Evolutionary conservation across 2,329 filamentous ascomycete genomes (phyloP).

Genomic region (Metarhizium guizhouense): DNA sequence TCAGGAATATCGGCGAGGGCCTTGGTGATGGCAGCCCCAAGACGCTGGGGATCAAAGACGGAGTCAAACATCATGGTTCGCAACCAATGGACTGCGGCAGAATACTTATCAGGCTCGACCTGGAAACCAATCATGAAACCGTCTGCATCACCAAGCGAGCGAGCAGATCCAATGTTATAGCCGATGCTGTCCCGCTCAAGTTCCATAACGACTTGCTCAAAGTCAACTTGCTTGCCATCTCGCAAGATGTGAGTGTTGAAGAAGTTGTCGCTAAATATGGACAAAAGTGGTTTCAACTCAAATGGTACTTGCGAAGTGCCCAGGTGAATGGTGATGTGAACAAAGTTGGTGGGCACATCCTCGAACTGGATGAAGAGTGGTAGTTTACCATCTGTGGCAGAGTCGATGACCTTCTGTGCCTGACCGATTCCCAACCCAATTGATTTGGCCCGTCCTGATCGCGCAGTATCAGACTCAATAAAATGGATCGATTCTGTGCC

Average conservation of each 20-base stretch:
- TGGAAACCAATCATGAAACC: slow-evolving; percentile 75
- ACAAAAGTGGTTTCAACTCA: slow-evolving; percentile 75
- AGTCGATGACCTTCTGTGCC: slow-evolving; percentile 69
- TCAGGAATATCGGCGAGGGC: slow-evolving; percentile 88
- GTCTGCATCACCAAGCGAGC: slow-evolving; percentile 67
- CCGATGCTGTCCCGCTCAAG: slow-evolving; percentile 86
- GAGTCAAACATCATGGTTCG: slow-evolving; percentile 80
- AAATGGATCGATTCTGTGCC: slow-evolving; percentile 89
- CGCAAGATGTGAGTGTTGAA: slow-evolving; percentile 83
- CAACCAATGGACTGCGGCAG: slow-evolving; percentile 73
- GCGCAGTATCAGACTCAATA: slow-evolving; percentile 77
- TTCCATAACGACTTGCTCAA: slow-evolving; percentile 86
- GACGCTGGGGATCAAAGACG: slow-evolving; percentile 66
- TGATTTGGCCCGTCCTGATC: slow-evolving; percentile 67
- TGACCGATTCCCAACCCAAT: slow-evolving; percentile 59
- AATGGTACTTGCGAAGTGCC: slow-evolving; percentile 70
- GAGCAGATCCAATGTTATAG: slow-evolving; percentile 64
- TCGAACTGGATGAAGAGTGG: slow-evolving; percentile 96
- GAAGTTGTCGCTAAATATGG: slow-evolving; percentile 83
- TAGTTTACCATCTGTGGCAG: slow-evolving; percentile 47
- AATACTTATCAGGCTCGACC: slow-evolving; percentile 82
- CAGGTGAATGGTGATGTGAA: slow-evolving; percentile 72
- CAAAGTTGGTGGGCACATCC: slow-evolving; percentile 87
- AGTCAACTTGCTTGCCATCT: slow-evolving; percentile 68
- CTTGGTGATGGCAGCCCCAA: slow-evolving; percentile 62